These are phyloP conservation scores for Parathielavia appendiculata DNA, from an alignment of 495 filamentous ascomycete species.

Conservation along the genomic window DNA sequence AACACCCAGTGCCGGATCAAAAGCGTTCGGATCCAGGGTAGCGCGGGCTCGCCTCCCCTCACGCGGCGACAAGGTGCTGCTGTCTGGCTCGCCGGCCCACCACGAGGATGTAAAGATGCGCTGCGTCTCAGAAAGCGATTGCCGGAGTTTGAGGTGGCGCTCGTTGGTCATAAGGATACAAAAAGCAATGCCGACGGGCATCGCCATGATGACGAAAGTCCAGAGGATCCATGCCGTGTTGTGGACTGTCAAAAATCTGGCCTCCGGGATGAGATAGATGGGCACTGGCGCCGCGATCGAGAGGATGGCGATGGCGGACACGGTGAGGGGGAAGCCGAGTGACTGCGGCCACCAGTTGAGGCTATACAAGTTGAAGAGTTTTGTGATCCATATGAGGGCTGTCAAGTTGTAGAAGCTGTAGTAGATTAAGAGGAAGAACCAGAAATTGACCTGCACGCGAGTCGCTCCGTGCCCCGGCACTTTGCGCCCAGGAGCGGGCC, in stretches of 20 bases:
- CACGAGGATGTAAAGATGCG: slow-evolving; percentile 57
- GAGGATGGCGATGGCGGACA: slow-evolving; percentile 50
- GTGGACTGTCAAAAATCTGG: slow-evolving; percentile 46
- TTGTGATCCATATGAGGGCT: slow-evolving; percentile 61
- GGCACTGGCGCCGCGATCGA: slow-evolving; percentile 52
- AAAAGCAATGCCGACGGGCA: slow-evolving; percentile 57
- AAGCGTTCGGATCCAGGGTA: slow-evolving; percentile 23
- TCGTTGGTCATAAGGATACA: slow-evolving; percentile 55
- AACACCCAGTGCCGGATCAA: slow-evolving; percentile 29
- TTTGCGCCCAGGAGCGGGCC: slow-evolving; percentile 30
- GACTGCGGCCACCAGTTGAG: slow-evolving; percentile 60
- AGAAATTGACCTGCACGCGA: slow-evolving; percentile 58
- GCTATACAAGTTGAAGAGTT: slow-evolving; percentile 62
- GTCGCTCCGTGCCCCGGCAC: slow-evolving; percentile 56
- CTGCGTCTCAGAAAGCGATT: slow-evolving; percentile 56
- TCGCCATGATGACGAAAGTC: slow-evolving; percentile 60
- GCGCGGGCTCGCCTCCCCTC: slow-evolving; percentile 32
- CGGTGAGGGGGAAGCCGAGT: slow-evolving; percentile 53
- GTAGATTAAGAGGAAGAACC: slow-evolving; percentile 62
- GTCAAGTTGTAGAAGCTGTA: slow-evolving; percentile 61
- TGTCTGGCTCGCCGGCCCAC: slow-evolving; percentile 51
- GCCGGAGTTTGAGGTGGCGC: slow-evolving; percentile 49
- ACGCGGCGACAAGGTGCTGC: slow-evolving; percentile 35
- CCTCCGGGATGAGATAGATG: slow-evolving; percentile 49
- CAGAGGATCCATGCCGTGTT: slow-evolving; percentile 61